These are phyloP conservation scores for Liquidambar formosana DNA, from an alignment of 164 flowering plant genomes.

Conservation along the genomic window DNA sequence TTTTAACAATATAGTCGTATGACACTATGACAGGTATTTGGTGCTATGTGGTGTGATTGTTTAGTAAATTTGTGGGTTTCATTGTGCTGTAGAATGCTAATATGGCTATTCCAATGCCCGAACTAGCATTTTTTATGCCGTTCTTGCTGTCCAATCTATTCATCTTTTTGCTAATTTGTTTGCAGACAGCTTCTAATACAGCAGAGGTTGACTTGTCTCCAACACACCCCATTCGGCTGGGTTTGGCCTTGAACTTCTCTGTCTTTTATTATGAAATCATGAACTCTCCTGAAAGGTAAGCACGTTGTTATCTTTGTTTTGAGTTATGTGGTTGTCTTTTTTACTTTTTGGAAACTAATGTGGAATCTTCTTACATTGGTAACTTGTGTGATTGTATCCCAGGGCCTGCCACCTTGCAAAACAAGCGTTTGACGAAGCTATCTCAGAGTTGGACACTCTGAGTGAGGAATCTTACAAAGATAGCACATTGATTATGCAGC, in stretches of 20 bases:
- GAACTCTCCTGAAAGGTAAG: constrained; percentile 43
- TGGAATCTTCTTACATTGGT: background rate
- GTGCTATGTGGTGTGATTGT: background rate
- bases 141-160: background rate
- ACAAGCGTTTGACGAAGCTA: constrained; percentile 46
- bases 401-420: constrained; percentile 44
- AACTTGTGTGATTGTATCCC: constrained; percentile 3
- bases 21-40: background rate
- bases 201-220: constrained; percentile 35
- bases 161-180: constrained; percentile 6
- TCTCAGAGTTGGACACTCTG: constrained; percentile 35
- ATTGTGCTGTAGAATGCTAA: background rate
- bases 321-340: background rate
- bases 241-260: constrained; percentile 46
- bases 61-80: background rate
- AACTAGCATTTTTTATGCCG: background rate
- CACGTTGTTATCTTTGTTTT: background rate
- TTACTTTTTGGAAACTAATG: background rate
- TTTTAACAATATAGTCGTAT: background rate
- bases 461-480: constrained; percentile 42
- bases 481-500: constrained; percentile 43
- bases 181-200: constrained; percentile 32
- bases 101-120: background rate
- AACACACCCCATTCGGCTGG: constrained; percentile 42
- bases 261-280: constrained; percentile 45